Percentiles rank a stretch among this genome's conserved stretches.
Evolutionary conservation across 2,329 filamentous ascomycete genomes (phyloP).

Genomic region (Stagonosporopsis rhizophila): DNA sequence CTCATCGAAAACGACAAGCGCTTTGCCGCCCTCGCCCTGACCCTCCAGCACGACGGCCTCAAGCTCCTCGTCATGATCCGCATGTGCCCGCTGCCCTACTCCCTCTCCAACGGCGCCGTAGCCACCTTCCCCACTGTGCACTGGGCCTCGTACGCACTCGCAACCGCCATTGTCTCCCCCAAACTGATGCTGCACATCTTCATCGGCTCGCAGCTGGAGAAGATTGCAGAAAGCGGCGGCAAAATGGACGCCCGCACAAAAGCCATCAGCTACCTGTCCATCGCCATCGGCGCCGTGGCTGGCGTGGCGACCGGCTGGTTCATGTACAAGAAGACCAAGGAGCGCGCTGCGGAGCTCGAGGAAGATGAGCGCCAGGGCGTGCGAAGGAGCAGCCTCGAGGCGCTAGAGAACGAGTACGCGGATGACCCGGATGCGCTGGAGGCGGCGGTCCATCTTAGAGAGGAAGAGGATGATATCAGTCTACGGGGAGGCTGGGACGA

Average conservation of each 20-base stretch:
- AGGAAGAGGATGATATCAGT: conserved; percentile 61
- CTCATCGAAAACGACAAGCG: conserved; percentile 83
- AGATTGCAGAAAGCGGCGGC: conserved; percentile 82
- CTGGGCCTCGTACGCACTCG: conserved; percentile 76
- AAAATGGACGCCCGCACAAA: conserved; percentile 82
- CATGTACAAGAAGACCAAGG: conserved; percentile 74
- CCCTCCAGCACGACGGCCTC: conserved; percentile 87
- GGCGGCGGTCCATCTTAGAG: conserved; percentile 50
- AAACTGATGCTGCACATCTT: conserved; percentile 94
- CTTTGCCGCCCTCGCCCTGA: conserved; percentile 87
- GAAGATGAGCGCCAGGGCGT: conserved; percentile 53
- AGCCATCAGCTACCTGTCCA: conserved; percentile 82
- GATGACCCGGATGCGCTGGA: conserved; percentile 55
- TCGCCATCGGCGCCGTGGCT: conserved; percentile 72
- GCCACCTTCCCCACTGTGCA: conserved; percentile 91
- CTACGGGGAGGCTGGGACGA: conserved; percentile 58
- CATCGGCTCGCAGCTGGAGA: conserved; percentile 82
- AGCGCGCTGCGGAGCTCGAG: conserved; percentile 58
- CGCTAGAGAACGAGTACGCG: conserved; percentile 50
- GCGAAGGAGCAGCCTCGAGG: conserved; percentile 41
- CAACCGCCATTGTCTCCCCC: conserved; percentile 81
- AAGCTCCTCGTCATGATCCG: conserved; percentile 90
- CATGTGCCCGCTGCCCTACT: conserved; percentile 91
- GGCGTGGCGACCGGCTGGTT: conserved; percentile 80
- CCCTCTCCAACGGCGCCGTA: conserved; percentile 90